Conservation (phyloP, 2,329 filamentous ascomycete genomes). For the Colletotrichum nymphaeae region DNA sequence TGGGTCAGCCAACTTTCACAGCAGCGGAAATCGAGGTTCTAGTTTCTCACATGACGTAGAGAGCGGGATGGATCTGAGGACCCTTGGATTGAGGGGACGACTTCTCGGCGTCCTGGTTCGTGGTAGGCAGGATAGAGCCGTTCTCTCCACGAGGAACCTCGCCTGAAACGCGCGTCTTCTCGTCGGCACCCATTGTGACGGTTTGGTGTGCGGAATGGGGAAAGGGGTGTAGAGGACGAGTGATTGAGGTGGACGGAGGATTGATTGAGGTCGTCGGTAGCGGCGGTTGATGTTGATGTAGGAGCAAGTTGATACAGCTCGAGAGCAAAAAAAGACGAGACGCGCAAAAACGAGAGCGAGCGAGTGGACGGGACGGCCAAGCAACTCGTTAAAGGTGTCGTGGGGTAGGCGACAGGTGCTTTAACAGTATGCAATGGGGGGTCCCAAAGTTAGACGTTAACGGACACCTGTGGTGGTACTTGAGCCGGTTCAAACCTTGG, state of each 20-base stretch:
- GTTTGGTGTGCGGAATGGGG: neutral
- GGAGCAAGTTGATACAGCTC: slow-evolving; percentile 19
- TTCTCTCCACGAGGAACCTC: slow-evolving; percentile 74
- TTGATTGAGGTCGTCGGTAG: slow-evolving; percentile 3
- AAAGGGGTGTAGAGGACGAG: neutral
- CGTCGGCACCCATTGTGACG: slow-evolving; percentile 58
- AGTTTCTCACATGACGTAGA: slow-evolving; percentile 79
- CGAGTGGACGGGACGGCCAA: slow-evolving; percentile 38
- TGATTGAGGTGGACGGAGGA: neutral
- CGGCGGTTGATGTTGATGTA: slow-evolving; percentile 9
- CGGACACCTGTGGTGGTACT: slow-evolving; percentile 20
- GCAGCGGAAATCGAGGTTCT: neutral
- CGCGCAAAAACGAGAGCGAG: slow-evolving; percentile 32
- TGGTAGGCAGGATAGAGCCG: slow-evolving; percentile 78
- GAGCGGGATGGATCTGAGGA: slow-evolving; percentile 77
- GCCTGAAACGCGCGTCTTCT: slow-evolving; percentile 87
- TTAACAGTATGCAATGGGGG: slow-evolving; percentile 36
- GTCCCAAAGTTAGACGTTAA: slow-evolving; percentile 31
- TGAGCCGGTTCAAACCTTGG: slow-evolving; percentile 15
- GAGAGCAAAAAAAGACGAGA: slow-evolving; percentile 16
- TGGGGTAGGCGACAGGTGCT: slow-evolving; percentile 34
- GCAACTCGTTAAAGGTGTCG: slow-evolving; percentile 37
- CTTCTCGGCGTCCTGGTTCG: slow-evolving; percentile 83
- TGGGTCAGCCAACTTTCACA: slow-evolving; percentile 14
- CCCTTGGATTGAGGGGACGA: slow-evolving; percentile 66